A percentile compares a stretch with the other conserved stretches of the same genome.
Evolutionary conservation across 1,284 basidiomycete species (phyloP).

Genomic region (Tetrapyrgos nigripes): DNA sequence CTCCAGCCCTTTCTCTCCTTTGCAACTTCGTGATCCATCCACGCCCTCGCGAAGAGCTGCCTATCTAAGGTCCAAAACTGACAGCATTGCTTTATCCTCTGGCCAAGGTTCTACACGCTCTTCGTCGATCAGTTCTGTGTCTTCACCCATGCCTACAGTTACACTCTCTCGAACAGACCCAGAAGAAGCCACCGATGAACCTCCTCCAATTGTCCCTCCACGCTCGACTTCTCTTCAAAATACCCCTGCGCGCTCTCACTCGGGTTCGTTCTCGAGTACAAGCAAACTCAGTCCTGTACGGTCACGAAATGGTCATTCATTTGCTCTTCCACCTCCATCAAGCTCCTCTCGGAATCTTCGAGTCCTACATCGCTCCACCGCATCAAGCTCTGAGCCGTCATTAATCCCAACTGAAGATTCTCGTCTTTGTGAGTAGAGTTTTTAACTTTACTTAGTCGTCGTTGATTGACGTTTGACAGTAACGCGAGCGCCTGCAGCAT

Average conservation of each 20-base stretch:
- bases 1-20: slow-evolving; percentile 51
- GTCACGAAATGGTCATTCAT: slow-evolving; percentile 43
- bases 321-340: slow-evolving; percentile 23
- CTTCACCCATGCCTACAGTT: slow-evolving; percentile 10
- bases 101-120: slow-evolving; percentile 12
- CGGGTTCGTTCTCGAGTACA: slow-evolving; percentile 37
- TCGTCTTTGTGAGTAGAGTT: slow-evolving; percentile 48
- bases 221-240: slow-evolving; percentile 62
- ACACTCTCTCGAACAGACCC: slow-evolving; percentile 3
- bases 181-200: slow-evolving; percentile 22
- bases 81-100: slow-evolving; percentile 21
- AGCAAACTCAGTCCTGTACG: slow-evolving; percentile 47
- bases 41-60: slow-evolving; percentile 53
- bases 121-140: slow-evolving; percentile 14
- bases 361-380: slow-evolving; percentile 69
- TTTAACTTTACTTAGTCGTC: slow-evolving; percentile 8
- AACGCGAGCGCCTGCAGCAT: slow-evolving; percentile 34
- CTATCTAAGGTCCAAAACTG: slow-evolving; percentile 25
- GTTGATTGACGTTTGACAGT: background rate
- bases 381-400: slow-evolving; percentile 81
- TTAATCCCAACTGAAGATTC: slow-evolving; percentile 56
- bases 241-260: slow-evolving; percentile 46
- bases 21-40: slow-evolving; percentile 71
- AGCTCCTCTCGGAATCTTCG: slow-evolving; percentile 55
- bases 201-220: slow-evolving; percentile 56